Conservation (phyloP, 108 stramenopile species). For the Bacterosira constricta region DNA sequence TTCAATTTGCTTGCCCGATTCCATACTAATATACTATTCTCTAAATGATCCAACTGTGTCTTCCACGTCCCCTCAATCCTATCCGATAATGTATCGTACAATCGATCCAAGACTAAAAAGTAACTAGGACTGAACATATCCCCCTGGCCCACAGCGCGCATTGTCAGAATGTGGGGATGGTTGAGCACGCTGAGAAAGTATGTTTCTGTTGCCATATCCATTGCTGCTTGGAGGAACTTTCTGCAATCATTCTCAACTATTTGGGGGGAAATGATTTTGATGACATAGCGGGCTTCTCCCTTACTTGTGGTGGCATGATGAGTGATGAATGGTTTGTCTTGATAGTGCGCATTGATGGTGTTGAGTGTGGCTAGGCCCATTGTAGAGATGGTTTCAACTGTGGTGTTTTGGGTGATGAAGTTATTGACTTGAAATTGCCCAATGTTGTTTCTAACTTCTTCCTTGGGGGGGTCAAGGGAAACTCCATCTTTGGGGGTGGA, state of each 20-base stretch:
- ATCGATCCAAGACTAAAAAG: constrained; percentile 45
- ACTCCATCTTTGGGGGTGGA: not conserved
- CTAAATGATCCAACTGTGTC: constrained; percentile 13
- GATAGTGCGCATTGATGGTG: not conserved
- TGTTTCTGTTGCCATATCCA: constrained; percentile 46
- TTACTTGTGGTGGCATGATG: constrained; percentile 9
- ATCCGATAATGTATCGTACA: constrained; percentile 38
- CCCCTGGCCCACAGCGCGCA: constrained; percentile 41
- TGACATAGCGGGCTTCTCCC: constrained; percentile 29
- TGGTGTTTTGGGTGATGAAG: not conserved
- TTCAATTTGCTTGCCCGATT: constrained; percentile 20
- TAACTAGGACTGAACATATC: constrained; percentile 58
- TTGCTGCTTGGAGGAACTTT: constrained; percentile 44
- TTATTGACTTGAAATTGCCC: too few species aligned
- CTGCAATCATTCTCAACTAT: constrained; percentile 24
- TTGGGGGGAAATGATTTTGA: constrained; percentile 34
- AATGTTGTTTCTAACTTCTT: not conserved
- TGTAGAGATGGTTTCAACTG: not conserved
- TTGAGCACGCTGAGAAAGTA: constrained; percentile 35
- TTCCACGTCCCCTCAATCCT: constrained; percentile 34
- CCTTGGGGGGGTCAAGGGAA: not conserved
- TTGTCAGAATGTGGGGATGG: constrained; percentile 31
- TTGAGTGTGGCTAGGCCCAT: not conserved
- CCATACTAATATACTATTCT: constrained; percentile 26
- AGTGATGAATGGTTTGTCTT: constrained; percentile 24